Evolutionary conservation across 2,329 filamentous ascomycete species (phyloP).

Genomic region (Xylaria arbuscula): DNA sequence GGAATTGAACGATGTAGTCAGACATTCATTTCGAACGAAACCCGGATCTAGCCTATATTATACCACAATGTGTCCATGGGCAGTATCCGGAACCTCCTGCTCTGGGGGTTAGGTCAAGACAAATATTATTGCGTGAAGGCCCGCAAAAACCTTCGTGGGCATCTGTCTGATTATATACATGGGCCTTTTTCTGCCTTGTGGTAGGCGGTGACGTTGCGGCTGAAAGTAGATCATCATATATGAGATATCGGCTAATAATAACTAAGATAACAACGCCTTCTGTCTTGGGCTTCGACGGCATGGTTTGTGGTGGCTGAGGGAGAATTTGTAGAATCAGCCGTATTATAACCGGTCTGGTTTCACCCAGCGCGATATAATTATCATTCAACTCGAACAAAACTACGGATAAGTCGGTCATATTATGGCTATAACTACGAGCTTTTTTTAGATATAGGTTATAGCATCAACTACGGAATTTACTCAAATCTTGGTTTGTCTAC

Average conservation of each 20-base stretch:
- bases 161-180: too few species aligned
- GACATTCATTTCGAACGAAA: too few species aligned
- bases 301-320: neutral
- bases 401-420: neutral
- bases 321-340: neutral
- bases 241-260: too few species aligned
- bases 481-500: neutral
- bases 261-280: neutral
- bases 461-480: neutral
- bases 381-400: neutral
- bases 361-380: neutral
- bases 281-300: too few species aligned
- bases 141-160: too few species aligned
- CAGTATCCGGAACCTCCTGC: too few species aligned
- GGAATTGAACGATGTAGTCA: too few species aligned
- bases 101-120: too few species aligned
- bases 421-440: neutral
- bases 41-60: too few species aligned
- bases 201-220: neutral
- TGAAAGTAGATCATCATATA: neutral
- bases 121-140: too few species aligned
- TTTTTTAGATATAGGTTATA: neutral
- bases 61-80: too few species aligned
- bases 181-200: neutral
- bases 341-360: neutral